Evolutionary conservation across 2,329 filamentous ascomycete genomes (phyloP).

Genomic region (Akanthomyces dipterigenus): DNA sequence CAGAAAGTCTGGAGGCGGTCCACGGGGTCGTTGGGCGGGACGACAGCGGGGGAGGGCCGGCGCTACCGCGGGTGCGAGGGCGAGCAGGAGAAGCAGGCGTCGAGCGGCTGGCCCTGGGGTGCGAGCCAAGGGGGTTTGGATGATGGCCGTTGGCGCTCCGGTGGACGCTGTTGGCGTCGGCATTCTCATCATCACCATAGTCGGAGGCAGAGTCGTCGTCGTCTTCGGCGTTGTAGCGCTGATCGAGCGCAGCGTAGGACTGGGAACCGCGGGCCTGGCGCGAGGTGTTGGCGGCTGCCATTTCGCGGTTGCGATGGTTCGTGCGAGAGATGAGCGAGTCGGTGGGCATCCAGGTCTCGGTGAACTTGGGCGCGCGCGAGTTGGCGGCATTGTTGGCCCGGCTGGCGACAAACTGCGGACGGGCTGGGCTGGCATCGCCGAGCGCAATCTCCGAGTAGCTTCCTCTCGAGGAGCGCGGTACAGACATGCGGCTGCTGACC

Average conservation of each 20-base stretch:
- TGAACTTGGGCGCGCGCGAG: slow-evolving; percentile 40
- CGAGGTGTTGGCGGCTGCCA: slow-evolving; percentile 30
- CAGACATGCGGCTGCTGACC: slow-evolving; percentile 42
- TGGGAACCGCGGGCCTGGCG: slow-evolving; percentile 26
- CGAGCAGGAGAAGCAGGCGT: neutral
- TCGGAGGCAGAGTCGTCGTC: slow-evolving; percentile 36
- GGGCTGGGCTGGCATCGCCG: slow-evolving; percentile 29
- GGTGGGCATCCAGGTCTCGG: slow-evolving; percentile 48
- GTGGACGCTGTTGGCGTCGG: slow-evolving; percentile 13
- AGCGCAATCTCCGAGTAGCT: slow-evolving; percentile 46
- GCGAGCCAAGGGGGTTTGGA: slow-evolving; percentile 48
- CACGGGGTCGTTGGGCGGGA: slow-evolving; percentile 5
- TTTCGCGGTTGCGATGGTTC: slow-evolving; percentile 42
- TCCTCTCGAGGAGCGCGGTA: slow-evolving; percentile 30
- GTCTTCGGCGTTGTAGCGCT: slow-evolving; percentile 36
- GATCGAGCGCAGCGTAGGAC: slow-evolving; percentile 40
- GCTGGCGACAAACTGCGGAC: slow-evolving; percentile 18
- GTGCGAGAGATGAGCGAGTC: slow-evolving; percentile 49
- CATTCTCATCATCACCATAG: slow-evolving; percentile 30
- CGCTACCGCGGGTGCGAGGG: neutral
- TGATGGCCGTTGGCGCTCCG: slow-evolving; percentile 24
- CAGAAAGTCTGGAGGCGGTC: slow-evolving; percentile 15
- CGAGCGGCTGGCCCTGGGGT: slow-evolving; percentile 30
- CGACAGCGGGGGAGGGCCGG: neutral
- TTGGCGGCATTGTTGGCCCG: slow-evolving; percentile 17